A percentile compares a stretch with the other conserved stretches of the same genome.
These are phyloP conservation scores for Penicillium sp. DNA, from an alignment of 2,329 filamentous ascomycete genomes.

Conservation along the genomic window DNA sequence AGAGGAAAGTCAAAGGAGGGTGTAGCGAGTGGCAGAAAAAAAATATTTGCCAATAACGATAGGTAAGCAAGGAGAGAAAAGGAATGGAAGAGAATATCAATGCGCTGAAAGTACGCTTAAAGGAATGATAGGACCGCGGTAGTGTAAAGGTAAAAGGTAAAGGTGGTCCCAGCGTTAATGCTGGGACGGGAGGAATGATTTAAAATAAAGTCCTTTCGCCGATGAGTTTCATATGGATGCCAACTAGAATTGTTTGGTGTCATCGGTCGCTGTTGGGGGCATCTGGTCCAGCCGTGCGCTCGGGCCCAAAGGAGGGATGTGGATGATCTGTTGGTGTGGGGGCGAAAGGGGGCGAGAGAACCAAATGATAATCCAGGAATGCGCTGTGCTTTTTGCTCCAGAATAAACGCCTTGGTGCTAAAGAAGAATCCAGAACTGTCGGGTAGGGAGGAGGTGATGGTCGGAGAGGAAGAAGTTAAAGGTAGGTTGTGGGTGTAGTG, in stretches of 20 bases:
- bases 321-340: not conserved
- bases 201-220: not conserved
- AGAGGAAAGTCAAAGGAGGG: constrained; percentile 22
- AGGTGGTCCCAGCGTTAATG: not conserved
- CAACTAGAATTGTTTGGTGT: constrained; percentile 8
- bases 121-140: not conserved
- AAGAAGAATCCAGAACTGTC: constrained; percentile 8
- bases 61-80: not conserved
- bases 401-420: constrained; percentile 26
- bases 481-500: constrained; percentile 55
- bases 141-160: not conserved
- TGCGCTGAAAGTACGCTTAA: not conserved
- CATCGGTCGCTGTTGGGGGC: constrained; percentile 14
- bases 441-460: not conserved
- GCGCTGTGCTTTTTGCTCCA: constrained; percentile 28
- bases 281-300: constrained; percentile 29
- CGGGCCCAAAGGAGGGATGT: constrained; percentile 16
- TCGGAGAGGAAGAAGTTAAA: not conserved
- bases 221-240: constrained; percentile 5
- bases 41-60: not conserved
- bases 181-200: constrained; percentile 5
- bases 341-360: not conserved
- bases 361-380: constrained; percentile 18
- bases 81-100: not conserved
- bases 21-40: constrained; percentile 12